These are phyloP conservation scores for Salvia hispanica DNA, from an alignment of 257 asterid genomes.

Conservation along the genomic window DNA sequence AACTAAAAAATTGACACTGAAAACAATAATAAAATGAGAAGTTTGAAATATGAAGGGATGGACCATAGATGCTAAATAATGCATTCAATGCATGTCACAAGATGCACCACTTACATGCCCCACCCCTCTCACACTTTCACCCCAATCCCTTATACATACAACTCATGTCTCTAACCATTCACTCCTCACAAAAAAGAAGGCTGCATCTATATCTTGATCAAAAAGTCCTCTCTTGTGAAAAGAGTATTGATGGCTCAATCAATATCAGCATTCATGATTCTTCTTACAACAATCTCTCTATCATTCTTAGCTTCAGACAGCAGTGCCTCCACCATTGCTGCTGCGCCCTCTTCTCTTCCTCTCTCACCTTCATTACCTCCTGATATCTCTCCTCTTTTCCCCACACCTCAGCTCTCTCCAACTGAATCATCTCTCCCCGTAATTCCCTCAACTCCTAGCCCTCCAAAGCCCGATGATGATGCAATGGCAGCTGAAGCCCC, in stretches of 20 bases:
- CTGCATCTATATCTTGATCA: slow-evolving; percentile 36
- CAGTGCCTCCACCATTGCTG: slow-evolving; percentile 58
- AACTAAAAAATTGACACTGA: too few relatives aligned
- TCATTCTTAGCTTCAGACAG: slow-evolving; percentile 28
- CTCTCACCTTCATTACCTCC: slow-evolving; percentile 56
- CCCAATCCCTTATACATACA: slow-evolving; percentile 15
- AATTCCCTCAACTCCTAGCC: slow-evolving; percentile 79
- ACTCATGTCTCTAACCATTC: too few relatives aligned
- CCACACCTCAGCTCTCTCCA: slow-evolving; percentile 68
- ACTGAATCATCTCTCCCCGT: slow-evolving; percentile 57
- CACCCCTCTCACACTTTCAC: background rate
- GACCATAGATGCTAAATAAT: too few relatives aligned
- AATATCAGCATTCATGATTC: slow-evolving; percentile 31
- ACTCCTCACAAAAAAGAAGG: slow-evolving; percentile 10
- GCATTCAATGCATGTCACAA: background rate
- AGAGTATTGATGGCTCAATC: slow-evolving; percentile 47
- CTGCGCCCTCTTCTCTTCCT: slow-evolving; percentile 53
- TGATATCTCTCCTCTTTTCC: slow-evolving; percentile 61
- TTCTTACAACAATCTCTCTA: slow-evolving; percentile 30
- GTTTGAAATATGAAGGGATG: too few relatives aligned
- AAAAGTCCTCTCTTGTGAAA: slow-evolving; percentile 1
- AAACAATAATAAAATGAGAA: too few relatives aligned
- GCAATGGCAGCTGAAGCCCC: slow-evolving; percentile 50
- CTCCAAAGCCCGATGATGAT: slow-evolving; percentile 65
- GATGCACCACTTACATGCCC: background rate